These are phyloP conservation scores for Porphyrellus cyaneotinctus DNA, from an alignment of 768 basidiomycete species.

Conservation along the genomic window DNA sequence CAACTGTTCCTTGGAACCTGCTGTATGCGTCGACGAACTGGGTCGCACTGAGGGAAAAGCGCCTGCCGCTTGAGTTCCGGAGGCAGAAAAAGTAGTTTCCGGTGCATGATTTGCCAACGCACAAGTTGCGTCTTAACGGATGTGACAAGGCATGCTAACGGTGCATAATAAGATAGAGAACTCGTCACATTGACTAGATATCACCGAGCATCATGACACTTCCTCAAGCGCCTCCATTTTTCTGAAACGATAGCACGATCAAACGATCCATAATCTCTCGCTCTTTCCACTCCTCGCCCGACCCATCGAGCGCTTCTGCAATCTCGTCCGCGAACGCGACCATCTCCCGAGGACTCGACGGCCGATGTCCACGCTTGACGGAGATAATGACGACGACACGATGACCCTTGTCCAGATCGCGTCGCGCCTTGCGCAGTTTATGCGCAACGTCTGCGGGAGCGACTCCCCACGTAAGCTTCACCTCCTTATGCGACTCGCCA, in stretches of 20 bases:
- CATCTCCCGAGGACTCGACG: conserved; percentile 39
- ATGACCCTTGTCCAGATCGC: conserved; percentile 57
- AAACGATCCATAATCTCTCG: conserved; percentile 36
- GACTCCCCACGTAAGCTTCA: conserved; percentile 69
- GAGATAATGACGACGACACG: conserved; percentile 54
- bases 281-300: conserved; percentile 51
- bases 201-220: conserved; percentile 5
- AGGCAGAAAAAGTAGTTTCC: too few species aligned
- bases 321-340: conserved; percentile 30
- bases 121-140: too few species aligned
- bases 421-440: conserved; percentile 56
- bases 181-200: conserved; percentile 7
- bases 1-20: too few species aligned
- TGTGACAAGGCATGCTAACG: conserved; percentile 19
- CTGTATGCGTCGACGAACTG: too few species aligned
- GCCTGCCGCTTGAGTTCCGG: too few species aligned
- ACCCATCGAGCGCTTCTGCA: conserved; percentile 40
- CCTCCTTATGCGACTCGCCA: conserved; percentile 50
- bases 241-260: conserved; percentile 45
- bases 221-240: conserved; percentile 6
- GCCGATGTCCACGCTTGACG: conserved; percentile 43
- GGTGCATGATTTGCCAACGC: too few species aligned
- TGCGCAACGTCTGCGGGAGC: conserved; percentile 56
- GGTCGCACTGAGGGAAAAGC: too few species aligned
- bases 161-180: conserved; percentile 23